phyloP scores from a whole-genome alignment of 2,329 filamentous ascomycete species.

The Leptodontidium sp. region DNA sequence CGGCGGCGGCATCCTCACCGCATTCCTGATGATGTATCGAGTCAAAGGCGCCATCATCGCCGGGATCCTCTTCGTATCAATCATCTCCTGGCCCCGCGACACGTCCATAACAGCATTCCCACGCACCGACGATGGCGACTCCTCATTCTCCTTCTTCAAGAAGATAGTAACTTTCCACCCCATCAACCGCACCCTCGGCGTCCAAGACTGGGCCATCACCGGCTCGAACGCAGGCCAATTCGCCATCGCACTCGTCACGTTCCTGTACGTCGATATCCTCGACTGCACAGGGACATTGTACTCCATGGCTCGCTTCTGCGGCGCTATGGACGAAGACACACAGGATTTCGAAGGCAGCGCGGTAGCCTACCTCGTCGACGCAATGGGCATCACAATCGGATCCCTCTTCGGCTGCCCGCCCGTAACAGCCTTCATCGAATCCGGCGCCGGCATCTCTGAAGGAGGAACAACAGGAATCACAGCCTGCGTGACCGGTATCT shows the following conservation, averaged over 20 bases:
- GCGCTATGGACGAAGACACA: conserved; percentile 80
- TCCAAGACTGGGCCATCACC: conserved; percentile 77
- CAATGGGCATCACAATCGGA: conserved; percentile 80
- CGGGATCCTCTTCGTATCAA: conserved; percentile 83
- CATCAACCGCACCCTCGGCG: conserved; percentile 73
- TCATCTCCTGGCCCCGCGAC: conserved; percentile 86
- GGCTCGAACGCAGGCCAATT: conserved; percentile 75
- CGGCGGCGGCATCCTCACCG: conserved; percentile 82
- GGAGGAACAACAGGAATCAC: conserved; percentile 88
- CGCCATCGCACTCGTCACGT: conserved; percentile 84
- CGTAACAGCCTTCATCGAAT: conserved; percentile 88
- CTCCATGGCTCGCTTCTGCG: conserved; percentile 86
- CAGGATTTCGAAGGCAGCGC: conserved; percentile 89
- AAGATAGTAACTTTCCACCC: conserved; percentile 85
- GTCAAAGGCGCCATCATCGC: conserved; percentile 87
- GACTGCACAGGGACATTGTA: conserved; percentile 88
- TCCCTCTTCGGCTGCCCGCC: conserved; percentile 80
- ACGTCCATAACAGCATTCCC: conserved; percentile 86
- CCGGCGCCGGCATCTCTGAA: conserved; percentile 89
- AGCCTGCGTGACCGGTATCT: conserved; percentile 78
- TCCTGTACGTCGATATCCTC: conserved; percentile 89
- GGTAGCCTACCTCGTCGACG: conserved; percentile 84
- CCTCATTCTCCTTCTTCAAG: conserved; percentile 85
- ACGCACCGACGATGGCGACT: conserved; percentile 71
- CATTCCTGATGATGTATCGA: conserved; percentile 83